Conservation (phyloP, 2,329 filamentous ascomycete genomes). For the Hymenoscyphus infarciens region DNA sequence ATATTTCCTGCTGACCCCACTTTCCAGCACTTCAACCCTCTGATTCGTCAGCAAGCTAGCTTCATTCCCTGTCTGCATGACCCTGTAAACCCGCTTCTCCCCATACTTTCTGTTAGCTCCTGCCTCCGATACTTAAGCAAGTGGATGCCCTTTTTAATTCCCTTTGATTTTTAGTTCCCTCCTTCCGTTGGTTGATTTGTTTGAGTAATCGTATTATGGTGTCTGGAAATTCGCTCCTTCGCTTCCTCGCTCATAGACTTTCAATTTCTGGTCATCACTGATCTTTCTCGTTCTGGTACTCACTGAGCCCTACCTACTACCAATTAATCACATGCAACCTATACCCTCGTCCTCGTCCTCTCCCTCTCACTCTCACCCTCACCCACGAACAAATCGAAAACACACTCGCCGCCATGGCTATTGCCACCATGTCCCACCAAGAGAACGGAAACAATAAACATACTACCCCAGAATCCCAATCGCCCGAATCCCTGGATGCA, state of each 20-base stretch:
- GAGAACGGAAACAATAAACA: background rate
- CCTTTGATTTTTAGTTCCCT: background rate
- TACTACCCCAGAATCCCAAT: background rate
- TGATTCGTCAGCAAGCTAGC: background rate
- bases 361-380: too few species aligned
- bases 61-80: conserved; percentile 5
- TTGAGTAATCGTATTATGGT: background rate
- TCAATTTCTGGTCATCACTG: background rate
- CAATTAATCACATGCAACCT: background rate
- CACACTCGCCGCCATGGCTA: background rate
- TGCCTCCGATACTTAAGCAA: conserved; percentile 4
- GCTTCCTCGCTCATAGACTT: background rate
- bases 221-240: background rate
- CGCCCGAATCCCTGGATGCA: background rate
- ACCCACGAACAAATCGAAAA: background rate
- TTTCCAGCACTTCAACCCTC: background rate
- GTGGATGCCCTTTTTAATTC: background rate
- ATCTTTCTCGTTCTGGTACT: background rate
- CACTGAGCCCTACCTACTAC: background rate
- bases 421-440: background rate
- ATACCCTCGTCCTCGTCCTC: conserved; percentile 3
- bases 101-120: conserved; percentile 4
- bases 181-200: background rate
- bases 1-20: background rate
- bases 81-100: background rate